Evolutionary conservation across 1,284 basidiomycete genomes (phyloP), one percentile per base, ranked within the genome.

Genomic region (Leccinum holopus): DNA sequence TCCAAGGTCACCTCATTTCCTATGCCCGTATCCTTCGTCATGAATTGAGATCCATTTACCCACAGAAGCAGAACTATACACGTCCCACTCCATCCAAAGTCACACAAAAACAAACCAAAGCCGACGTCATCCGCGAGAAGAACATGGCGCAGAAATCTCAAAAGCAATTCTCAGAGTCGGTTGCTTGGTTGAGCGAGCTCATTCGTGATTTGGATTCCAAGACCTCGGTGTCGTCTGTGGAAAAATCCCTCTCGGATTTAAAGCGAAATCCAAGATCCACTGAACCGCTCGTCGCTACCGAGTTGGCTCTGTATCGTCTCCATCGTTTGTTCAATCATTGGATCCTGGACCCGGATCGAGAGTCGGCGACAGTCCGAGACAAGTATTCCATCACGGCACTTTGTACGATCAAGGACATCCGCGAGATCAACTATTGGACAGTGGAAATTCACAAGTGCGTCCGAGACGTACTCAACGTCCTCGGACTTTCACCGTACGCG

Each of bases 311-410:
- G 2, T 88, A 80, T 68, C 76, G 76, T 1, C 67, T 90, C 37
- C 78, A 89, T 63, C 77, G 87, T 3, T 75, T 82, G 59, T 73
- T 88, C 37, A 68, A 69, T 44, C 66, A 69, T 39, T 90, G 87
- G 88, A 78, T 84, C 49, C 77, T 77, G 28, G 78, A 84, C 58
- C 60, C 76, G 2, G 68, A 75, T 5, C 75, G 69, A 4, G 79
- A 81, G 9, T 73, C 75, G 2, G 61, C 71, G 2, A 57, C 65
- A 4, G 70, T 78, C 33, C 76, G 79, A 47, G 86, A 88, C 67
- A 70, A 67, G 54, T 80, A 80, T 68, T 72, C 76, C 1, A 75
- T 86, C 16, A 63, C 71, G 3, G 74, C 84, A 59, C 78, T 88
- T 70, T 77, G 80, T 32, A 72, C 76, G 35, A 72, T 84, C 39